Conservation (phyloP, 2,329 filamentous ascomycete genomes). For the Raffaelea albimanens region DNA sequence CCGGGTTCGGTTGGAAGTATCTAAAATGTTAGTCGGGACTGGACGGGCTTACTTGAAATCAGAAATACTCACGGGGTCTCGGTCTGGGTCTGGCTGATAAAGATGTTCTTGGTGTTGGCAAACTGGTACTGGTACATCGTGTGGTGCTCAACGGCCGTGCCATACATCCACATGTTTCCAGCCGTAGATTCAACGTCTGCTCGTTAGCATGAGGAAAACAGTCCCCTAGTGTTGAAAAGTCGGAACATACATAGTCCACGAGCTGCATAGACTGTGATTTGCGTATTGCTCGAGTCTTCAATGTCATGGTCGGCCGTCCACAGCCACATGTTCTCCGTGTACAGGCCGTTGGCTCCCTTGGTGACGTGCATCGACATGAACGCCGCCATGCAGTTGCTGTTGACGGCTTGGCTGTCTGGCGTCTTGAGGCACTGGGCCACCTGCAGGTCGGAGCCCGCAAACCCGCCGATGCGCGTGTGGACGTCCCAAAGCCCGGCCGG, state of each 20-base stretch:
- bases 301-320: conserved; percentile 55
- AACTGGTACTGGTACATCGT: conserved; percentile 63
- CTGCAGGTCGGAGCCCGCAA: conserved; percentile 55
- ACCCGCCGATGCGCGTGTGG: conserved; percentile 67
- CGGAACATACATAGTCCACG: background rate
- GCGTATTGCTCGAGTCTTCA: conserved; percentile 26
- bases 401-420: conserved; percentile 29
- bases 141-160: conserved; percentile 56
- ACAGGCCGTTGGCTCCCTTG: conserved; percentile 29
- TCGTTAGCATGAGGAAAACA: conserved; percentile 19
- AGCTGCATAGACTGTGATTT: conserved; percentile 28
- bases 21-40: background rate
- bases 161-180: conserved; percentile 45
- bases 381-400: conserved; percentile 48
- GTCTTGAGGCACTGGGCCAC: conserved; percentile 46
- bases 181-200: conserved; percentile 17
- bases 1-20: conserved; percentile 59
- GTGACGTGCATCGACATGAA: conserved; percentile 42
- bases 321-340: conserved; percentile 48
- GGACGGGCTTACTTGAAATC: too few relatives aligned
- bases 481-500: conserved; percentile 31
- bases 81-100: conserved; percentile 56
- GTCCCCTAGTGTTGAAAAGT: conserved; percentile 34
- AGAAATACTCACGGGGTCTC: conserved; percentile 41
- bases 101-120: conserved; percentile 48